Conservation (phyloP, 371 early-diverging fungal genomes). For the Amoeboaphelidium occidentale region DNA sequence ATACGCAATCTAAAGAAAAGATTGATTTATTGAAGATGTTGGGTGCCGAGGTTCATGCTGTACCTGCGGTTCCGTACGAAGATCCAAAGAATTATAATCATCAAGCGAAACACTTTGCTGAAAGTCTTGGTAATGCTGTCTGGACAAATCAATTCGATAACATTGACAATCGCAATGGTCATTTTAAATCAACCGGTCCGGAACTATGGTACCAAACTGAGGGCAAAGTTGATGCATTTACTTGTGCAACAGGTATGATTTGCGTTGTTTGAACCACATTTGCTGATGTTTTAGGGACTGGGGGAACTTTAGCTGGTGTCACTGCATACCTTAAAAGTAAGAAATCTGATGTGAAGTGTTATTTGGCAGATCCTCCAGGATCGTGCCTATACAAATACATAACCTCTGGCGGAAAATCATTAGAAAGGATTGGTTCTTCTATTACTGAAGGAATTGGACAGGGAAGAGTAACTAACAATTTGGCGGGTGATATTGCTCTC, state of each 20-base stretch:
- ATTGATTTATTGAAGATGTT: slow-evolving; percentile 83
- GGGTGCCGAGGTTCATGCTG: slow-evolving; percentile 92
- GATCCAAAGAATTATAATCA: slow-evolving; percentile 86
- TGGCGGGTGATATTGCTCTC: slow-evolving; percentile 41
- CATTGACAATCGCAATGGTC: slow-evolving; percentile 23
- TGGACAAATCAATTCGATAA: slow-evolving; percentile 75
- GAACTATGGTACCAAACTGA: slow-evolving; percentile 64
- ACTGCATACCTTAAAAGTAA: slow-evolving; percentile 52
- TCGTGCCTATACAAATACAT: slow-evolving; percentile 58
- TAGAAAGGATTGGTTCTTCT: slow-evolving; percentile 42
- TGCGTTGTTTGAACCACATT: slow-evolving; percentile 23
- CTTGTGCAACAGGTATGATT: not conserved
- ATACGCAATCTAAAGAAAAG: slow-evolving; percentile 94
- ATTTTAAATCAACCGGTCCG: slow-evolving; percentile 82
- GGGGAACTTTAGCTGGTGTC: slow-evolving; percentile 70
- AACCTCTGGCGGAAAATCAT: slow-evolving; percentile 15
- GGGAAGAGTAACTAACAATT: slow-evolving; percentile 75
- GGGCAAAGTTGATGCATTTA: slow-evolving; percentile 31
- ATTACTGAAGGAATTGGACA: slow-evolving; percentile 84
- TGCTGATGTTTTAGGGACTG: slow-evolving; percentile 76
- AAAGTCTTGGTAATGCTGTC: slow-evolving; percentile 48
- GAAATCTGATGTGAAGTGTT: slow-evolving; percentile 34
- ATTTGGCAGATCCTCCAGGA: slow-evolving; percentile 84
- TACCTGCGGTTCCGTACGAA: slow-evolving; percentile 88
- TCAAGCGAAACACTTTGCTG: slow-evolving; percentile 66